Base-by-base conservation (phyloP, 2,329 filamentous ascomycete species). In the Rutstroemia sp. region DNA sequence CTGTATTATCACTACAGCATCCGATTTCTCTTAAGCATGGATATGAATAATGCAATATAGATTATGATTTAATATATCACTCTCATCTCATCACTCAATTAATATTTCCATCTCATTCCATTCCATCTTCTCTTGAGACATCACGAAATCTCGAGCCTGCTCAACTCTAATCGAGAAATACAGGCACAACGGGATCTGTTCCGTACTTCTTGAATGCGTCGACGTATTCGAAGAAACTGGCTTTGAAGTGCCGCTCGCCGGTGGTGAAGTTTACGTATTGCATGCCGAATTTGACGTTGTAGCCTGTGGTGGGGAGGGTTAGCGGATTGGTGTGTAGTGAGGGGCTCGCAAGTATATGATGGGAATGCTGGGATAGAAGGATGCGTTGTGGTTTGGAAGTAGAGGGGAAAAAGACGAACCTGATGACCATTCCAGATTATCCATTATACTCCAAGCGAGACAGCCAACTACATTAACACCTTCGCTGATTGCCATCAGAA, bases 401-500 rank as follows among this genome's bases (percentile, higher is more conserved):
- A 4, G 23, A 27, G 21, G 19, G 19, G 6, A 27, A 4, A 12
- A 37, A 34, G 47, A 48, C 56, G 21, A 3, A 58, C 56, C 56
- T 4, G 12, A 3, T 41, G 87, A 84, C 65, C 65, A 67, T 51
- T 67, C 65, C 25, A 67, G 48, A 59, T 65, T 66, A 60, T 95
- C 89, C 78, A 94, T 80, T 60, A 94, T 79, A 69, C 84, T 88
- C 89, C 89, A 95, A n/a, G 87, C 89, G 75, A 92, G 82, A 73
- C 92, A 94, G 7, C 85, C 89, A 63, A 81, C 78, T 54, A 92
- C 87, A 65, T 92, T 81, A 49, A 92, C 87, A 21, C 86, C 84
- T 66, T 94, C 88, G 9, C 88, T 88, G 65, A 87, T 81, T 27
- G 86, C 87, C 79, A 94, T 81, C 27, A 67, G 45, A 21, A 67